phyloP scores from a whole-genome alignment of 2,329 filamentous ascomycete genomes.

The Microdochium bolleyi region DNA sequence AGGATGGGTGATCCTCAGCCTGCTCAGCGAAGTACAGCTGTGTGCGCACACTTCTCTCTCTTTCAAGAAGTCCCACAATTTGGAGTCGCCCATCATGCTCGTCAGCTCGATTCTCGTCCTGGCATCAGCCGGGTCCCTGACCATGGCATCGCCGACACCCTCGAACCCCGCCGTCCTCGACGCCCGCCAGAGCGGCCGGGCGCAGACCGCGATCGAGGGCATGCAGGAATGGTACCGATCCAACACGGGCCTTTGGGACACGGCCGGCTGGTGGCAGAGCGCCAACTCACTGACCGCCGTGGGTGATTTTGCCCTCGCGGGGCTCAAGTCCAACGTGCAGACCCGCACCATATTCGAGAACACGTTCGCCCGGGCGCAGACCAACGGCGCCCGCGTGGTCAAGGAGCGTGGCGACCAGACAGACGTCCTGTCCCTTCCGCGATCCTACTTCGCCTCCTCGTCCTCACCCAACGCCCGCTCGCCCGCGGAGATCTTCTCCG shows the following conservation, averaged over 20 bases:
- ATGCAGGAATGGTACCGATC: slow-evolving; percentile 46
- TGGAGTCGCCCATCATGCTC: not conserved
- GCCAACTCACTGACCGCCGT: slow-evolving; percentile 49
- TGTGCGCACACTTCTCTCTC: too few relatives aligned
- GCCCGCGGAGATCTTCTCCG: not conserved
- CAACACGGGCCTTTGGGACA: slow-evolving; percentile 45
- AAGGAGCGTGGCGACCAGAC: not conserved
- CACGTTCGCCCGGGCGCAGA: not conserved
- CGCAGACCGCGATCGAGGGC: slow-evolving; percentile 12
- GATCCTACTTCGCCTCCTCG: not conserved
- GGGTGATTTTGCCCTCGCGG: slow-evolving; percentile 25
- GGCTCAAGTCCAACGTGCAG: not conserved
- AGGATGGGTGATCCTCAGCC: too few relatives aligned
- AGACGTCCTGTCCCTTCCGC: not conserved
- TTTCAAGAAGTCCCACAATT: too few relatives aligned
- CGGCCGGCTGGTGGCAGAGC: slow-evolving; percentile 54
- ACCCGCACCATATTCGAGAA: not conserved
- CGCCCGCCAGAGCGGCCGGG: not conserved
- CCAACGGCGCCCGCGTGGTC: not conserved
- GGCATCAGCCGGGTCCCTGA: not conserved
- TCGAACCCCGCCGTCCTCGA: too few relatives aligned
- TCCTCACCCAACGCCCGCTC: not conserved
- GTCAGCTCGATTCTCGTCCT: not conserved
- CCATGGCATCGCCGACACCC: not conserved
- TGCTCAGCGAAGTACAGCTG: too few relatives aligned